Conservation (phyloP, 2,329 filamentous ascomycete species). For the Mycosphaerella sp. region DNA sequence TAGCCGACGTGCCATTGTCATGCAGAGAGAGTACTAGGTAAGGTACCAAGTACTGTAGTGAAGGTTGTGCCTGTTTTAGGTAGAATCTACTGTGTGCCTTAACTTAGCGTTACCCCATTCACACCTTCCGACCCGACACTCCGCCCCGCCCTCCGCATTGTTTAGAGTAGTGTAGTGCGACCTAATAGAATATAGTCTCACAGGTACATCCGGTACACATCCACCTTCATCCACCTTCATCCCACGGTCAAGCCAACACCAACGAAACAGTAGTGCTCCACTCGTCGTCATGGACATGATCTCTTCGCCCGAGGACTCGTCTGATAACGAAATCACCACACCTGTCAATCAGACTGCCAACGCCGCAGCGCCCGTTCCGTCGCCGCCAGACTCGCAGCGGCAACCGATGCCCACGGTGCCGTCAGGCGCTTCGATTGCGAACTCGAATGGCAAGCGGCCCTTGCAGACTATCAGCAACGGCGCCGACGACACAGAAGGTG, state of each 20-base stretch:
- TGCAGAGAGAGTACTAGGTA: background rate
- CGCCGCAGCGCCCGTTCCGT: conserved; percentile 41
- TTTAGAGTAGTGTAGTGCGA: no score
- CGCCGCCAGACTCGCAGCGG: conserved; percentile 49
- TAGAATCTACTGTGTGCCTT: conserved; percentile 30
- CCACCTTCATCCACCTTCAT: no score
- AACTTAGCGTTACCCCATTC: no score
- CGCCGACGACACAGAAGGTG: conserved; percentile 25
- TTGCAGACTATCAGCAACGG: conserved; percentile 32
- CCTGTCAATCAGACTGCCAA: conserved; percentile 34
- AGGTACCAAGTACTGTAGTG: background rate
- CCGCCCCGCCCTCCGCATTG: no score
- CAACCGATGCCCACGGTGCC: conserved; percentile 18
- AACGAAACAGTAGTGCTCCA: no score
- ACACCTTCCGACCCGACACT: no score
- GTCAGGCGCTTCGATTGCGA: conserved; percentile 24
- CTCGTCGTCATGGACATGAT: conserved; percentile 51
- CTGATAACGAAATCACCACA: conserved; percentile 36
- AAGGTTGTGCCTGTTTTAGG: conserved; percentile 33
- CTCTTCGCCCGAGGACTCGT: conserved; percentile 29
- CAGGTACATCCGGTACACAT: no score
- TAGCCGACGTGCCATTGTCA: background rate
- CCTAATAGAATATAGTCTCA: no score
- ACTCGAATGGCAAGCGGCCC: conserved; percentile 36
- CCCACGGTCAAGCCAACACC: no score